Percentiles rank a stretch among this genome's conserved stretches.
phyloP scores from a whole-genome alignment of 1,284 basidiomycete species.

The Puccinia polysora region DNA sequence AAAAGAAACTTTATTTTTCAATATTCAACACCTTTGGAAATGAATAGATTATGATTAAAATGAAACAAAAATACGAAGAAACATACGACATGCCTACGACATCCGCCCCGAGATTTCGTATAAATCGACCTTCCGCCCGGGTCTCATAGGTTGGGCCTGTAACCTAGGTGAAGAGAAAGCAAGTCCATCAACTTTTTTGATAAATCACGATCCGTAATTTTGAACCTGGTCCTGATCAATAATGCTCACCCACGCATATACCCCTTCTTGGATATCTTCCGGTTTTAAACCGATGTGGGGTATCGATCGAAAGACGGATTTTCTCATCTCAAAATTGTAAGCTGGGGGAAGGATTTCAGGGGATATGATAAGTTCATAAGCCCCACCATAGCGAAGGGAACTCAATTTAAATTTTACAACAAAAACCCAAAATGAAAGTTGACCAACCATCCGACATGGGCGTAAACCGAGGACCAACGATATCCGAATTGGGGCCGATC shows the following conservation, averaged over 20 bases:
- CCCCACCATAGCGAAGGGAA: no score
- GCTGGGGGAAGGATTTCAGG: neutral
- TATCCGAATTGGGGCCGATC: conserved; percentile 63
- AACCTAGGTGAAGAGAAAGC: neutral
- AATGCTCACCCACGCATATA: conserved; percentile 72
- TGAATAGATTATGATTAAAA: neutral
- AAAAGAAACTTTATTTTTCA: no score
- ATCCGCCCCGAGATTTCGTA: conserved; percentile 63
- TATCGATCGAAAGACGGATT: conserved; percentile 38
- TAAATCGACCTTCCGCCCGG: conserved; percentile 69
- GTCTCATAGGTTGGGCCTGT: conserved; percentile 70
- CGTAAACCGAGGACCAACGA: conserved; percentile 64
- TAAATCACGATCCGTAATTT: neutral
- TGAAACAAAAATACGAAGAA: neutral
- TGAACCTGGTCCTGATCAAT: conserved; percentile 53
- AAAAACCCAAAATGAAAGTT: conserved; percentile 65
- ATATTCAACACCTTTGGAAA: no score
- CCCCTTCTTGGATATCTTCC: conserved; percentile 65
- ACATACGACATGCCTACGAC: conserved; percentile 42
- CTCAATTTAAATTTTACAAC: no score
- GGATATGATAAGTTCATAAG: neutral
- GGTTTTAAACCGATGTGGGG: conserved; percentile 50
- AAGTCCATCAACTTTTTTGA: neutral
- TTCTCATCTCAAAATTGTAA: conserved; percentile 39
- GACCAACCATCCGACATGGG: conserved; percentile 72